Conservation (phyloP, 345 rosid genomes). For the Leavenworthia alabamica region DNA sequence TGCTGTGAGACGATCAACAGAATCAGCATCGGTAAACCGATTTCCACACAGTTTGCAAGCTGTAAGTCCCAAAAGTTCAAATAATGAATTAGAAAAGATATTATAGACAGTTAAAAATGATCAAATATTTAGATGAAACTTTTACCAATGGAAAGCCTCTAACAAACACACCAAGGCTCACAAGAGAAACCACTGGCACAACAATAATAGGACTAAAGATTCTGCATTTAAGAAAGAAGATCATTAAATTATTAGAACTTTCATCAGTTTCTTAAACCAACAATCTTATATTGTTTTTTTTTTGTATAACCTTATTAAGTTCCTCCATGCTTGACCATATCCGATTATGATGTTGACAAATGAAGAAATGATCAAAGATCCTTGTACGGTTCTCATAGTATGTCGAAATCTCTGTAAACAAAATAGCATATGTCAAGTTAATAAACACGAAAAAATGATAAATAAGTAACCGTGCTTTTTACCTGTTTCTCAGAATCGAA, state of each 20-base stretch:
- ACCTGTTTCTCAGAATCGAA: conserved; percentile 59
- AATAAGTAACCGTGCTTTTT: not conserved
- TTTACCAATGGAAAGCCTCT: conserved; percentile 92
- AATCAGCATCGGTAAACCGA: conserved; percentile 94
- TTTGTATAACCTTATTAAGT: conserved; percentile 52
- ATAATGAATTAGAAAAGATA: not conserved
- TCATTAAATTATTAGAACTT: not conserved
- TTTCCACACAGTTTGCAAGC: conserved; percentile 89
- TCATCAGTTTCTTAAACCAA: not conserved
- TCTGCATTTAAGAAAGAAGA: conserved; percentile 36
- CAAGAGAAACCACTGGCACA: conserved; percentile 67
- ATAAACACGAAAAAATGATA: not conserved
- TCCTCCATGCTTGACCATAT: conserved; percentile 65
- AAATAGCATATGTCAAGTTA: not conserved
- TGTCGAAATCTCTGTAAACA: conserved; percentile 62
- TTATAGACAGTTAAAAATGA: not conserved
- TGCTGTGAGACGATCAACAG: conserved; percentile 60
- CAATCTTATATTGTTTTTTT: not conserved
- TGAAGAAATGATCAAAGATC: conserved; percentile 81
- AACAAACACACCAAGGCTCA: conserved; percentile 78
- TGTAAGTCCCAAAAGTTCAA: conserved; percentile 31
- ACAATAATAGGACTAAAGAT: conserved; percentile 62
- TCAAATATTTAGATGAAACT: not conserved
- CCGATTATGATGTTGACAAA: conserved; percentile 79
- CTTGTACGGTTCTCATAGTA: conserved; percentile 83